Evolutionary conservation across 2,329 filamentous ascomycete genomes (phyloP).

Genomic region (Xenosphaeropsis pyriputrescens): DNA sequence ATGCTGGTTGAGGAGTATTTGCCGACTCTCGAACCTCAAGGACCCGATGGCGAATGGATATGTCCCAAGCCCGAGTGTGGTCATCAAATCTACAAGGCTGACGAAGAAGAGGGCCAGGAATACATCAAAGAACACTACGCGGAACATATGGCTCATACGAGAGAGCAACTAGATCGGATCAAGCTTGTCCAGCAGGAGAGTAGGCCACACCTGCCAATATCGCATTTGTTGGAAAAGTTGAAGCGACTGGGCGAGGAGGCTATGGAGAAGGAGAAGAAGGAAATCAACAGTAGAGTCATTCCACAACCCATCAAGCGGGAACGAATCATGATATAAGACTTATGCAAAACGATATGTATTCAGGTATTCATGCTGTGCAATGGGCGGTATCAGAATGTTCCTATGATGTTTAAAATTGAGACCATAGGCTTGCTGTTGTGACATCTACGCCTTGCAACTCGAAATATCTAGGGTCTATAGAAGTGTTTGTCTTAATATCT

Average conservation of each 20-base stretch:
- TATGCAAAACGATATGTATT: too few species aligned
- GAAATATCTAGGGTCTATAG: too few species aligned
- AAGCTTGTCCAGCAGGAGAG: slow-evolving; percentile 38
- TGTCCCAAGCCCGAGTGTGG: slow-evolving; percentile 50
- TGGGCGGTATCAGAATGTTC: too few species aligned
- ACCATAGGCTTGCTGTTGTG: too few species aligned
- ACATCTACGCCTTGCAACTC: too few species aligned
- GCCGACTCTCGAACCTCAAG: slow-evolving; percentile 32
- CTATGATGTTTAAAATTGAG: too few species aligned
- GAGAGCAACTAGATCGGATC: slow-evolving; percentile 26
- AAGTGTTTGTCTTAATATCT: too few species aligned
- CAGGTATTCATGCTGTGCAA: too few species aligned
- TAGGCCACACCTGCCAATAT: slow-evolving; percentile 38
- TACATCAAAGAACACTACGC: slow-evolving; percentile 46
- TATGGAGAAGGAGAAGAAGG: slow-evolving; percentile 10
- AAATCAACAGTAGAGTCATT: slow-evolving; percentile 20
- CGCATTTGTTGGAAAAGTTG: slow-evolving; percentile 41
- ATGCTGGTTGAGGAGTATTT: slow-evolving; percentile 21
- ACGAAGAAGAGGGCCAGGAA: slow-evolving; percentile 35
- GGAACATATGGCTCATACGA: slow-evolving; percentile 40
- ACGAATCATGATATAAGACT: not conserved
- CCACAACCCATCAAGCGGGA: slow-evolving; percentile 27
- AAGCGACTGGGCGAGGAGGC: slow-evolving; percentile 27
- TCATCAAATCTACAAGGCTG: slow-evolving; percentile 48
- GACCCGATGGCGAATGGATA: slow-evolving; percentile 48